A percentile compares a stretch with the other conserved stretches of the same genome.
These are phyloP conservation scores for Zygoascus biomembranicola DNA, from an alignment of 805 yeast genomes.

Conservation along the genomic window DNA sequence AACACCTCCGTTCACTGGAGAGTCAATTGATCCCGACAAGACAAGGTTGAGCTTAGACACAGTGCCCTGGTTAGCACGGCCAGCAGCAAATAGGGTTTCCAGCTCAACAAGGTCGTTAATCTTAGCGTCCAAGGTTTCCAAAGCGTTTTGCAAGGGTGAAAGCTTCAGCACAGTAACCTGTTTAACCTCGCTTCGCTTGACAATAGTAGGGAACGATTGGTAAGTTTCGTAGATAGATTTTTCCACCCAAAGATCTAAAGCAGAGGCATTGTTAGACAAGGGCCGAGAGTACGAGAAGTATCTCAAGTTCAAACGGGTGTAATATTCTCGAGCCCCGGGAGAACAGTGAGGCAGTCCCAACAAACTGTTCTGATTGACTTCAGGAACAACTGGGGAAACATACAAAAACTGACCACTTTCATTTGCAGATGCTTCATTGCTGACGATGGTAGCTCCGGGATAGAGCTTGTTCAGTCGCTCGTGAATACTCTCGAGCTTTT, in stretches of 20 bases:
- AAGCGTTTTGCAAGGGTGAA: constrained; percentile 82
- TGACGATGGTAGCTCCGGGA: constrained; percentile 72
- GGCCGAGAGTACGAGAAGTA: constrained; percentile 62
- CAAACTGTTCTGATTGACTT: constrained; percentile 27
- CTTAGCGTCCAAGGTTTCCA: constrained; percentile 55
- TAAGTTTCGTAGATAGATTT: constrained; percentile 71
- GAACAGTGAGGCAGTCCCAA: constrained; percentile 11
- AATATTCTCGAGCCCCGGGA: constrained; percentile 58
- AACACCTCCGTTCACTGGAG: constrained; percentile 91
- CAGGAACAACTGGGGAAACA: constrained; percentile 66
- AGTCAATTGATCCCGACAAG: constrained; percentile 67
- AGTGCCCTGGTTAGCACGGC: constrained; percentile 32
- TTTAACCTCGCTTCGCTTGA: constrained; percentile 73
- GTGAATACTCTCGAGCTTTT: constrained; percentile 75
- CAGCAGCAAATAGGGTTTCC: constrained; percentile 36
- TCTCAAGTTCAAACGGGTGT: constrained; percentile 64
- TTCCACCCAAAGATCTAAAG: constrained; percentile 80
- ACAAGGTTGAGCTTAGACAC: constrained; percentile 21
- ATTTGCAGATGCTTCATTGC: constrained; percentile 48
- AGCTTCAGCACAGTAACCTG: constrained; percentile 41
- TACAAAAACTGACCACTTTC: constrained; percentile 68
- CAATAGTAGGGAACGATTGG: constrained; percentile 76
- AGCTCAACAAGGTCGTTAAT: constrained; percentile 64
- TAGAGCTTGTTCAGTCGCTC: constrained; percentile 64
- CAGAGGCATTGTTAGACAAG: constrained; percentile 63